phyloP scores from a whole-genome alignment of 306 rosid genomes.

The Prunus padus region DNA sequence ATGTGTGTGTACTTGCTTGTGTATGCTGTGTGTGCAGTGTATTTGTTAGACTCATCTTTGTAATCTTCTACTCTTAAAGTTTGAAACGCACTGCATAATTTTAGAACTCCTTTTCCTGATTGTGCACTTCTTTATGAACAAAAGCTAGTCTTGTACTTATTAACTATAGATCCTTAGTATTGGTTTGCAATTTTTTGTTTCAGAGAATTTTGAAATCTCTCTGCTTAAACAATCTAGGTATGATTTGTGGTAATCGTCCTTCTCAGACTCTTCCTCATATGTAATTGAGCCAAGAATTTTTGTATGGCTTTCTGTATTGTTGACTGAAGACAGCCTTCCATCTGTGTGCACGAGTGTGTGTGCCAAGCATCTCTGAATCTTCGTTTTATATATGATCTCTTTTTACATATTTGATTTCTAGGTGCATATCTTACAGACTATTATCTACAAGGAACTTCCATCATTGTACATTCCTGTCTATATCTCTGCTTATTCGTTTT shows the following conservation, averaged over 20 bases:
- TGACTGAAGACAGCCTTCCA: neutral
- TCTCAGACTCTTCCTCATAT: neutral
- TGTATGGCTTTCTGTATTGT: neutral
- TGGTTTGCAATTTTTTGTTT: neutral
- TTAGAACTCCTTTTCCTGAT: neutral
- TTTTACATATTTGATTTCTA: neutral
- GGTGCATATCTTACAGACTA: neutral
- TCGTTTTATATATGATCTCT: neutral
- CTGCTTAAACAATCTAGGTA: neutral
- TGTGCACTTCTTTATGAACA: neutral
- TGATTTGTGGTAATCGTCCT: neutral
- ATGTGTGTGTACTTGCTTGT: neutral
- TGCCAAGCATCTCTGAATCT: neutral
- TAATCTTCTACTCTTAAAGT: neutral
- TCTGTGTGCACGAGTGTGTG: neutral
- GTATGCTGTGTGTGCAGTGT: neutral
- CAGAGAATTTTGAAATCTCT: neutral
- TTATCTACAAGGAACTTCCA: neutral
- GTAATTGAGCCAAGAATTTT: neutral
- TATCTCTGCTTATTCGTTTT: neutral
- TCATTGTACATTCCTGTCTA: neutral
- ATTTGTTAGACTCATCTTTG: neutral
- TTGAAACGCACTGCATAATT: neutral
- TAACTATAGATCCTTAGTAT: neutral
- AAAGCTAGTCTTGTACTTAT: neutral